Conservation (phyloP, 2,329 filamentous ascomycete genomes). For the Venturia carpophila region DNA sequence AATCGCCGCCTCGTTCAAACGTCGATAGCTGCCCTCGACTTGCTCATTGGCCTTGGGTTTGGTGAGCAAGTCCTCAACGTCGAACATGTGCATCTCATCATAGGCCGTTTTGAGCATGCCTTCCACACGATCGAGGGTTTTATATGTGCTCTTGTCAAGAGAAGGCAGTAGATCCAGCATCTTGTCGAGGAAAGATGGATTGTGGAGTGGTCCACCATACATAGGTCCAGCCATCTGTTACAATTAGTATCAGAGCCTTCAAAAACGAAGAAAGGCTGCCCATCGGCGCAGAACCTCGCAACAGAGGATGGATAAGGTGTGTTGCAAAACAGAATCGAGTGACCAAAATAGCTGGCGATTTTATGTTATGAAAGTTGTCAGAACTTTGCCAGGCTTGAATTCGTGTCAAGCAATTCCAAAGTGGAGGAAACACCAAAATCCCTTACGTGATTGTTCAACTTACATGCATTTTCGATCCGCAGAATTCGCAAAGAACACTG, state of each 20-base stretch:
- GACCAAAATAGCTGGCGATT: not conserved
- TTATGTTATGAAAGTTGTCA: not conserved
- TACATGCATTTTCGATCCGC: slow-evolving; percentile 71
- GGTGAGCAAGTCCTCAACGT: not conserved
- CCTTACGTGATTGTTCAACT: slow-evolving; percentile 5
- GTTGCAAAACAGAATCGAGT: not conserved
- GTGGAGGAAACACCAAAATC: not conserved
- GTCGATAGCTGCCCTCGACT: slow-evolving; percentile 23
- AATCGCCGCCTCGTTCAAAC: slow-evolving; percentile 33
- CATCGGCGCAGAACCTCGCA: not conserved
- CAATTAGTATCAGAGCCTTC: not conserved
- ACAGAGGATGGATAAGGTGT: not conserved
- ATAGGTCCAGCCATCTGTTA: slow-evolving; percentile 69
- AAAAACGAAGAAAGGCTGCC: not conserved
- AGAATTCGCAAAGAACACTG: slow-evolving; percentile 67
- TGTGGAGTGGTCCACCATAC: slow-evolving; percentile 87
- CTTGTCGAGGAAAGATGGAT: slow-evolving; percentile 69
- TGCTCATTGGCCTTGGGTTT: slow-evolving; percentile 9
- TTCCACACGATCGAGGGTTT: slow-evolving; percentile 71
- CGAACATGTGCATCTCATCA: slow-evolving; percentile 51
- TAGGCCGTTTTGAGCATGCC: slow-evolving; percentile 87
- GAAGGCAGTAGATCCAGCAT: slow-evolving; percentile 66
- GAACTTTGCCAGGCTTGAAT: not conserved
- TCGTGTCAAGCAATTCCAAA: not conserved
- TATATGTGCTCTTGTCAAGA: slow-evolving; percentile 62